Evolutionary conservation across 768 basidiomycete genomes (phyloP).

Genomic region (Hebeloma cylindrosporum): DNA sequence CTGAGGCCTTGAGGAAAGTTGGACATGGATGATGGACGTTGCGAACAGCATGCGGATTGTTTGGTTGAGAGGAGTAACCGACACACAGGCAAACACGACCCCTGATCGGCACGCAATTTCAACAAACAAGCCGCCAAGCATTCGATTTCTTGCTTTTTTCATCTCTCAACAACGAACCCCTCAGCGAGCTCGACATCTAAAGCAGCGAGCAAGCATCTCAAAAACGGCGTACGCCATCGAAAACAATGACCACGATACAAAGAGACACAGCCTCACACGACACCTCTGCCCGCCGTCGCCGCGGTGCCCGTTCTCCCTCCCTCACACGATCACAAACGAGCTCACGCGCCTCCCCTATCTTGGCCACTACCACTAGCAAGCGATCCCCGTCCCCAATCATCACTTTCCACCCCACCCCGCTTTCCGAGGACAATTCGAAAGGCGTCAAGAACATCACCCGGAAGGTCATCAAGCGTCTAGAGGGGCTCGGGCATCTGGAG

Average conservation of each 20-base stretch:
- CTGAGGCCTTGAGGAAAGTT: too few relatives aligned
- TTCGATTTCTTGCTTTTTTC: too few relatives aligned
- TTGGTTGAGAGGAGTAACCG: too few relatives aligned
- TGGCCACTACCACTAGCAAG: conserved; percentile 22
- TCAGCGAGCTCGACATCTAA: too few relatives aligned
- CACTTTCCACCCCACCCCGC: conserved; percentile 38
- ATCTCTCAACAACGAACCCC: too few relatives aligned
- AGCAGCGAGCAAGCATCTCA: too few relatives aligned
- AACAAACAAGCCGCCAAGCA: too few relatives aligned
- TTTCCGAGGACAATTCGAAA: conserved; percentile 35
- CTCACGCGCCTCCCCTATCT: conserved; percentile 4
- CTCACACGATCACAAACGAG: conserved; percentile 9
- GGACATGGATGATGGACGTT: too few relatives aligned
- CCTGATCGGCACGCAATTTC: too few relatives aligned
- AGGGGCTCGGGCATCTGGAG: conserved; percentile 44
- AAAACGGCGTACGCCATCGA: too few relatives aligned
- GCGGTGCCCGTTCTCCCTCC: conserved; percentile 24
- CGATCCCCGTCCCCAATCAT: conserved; percentile 53
- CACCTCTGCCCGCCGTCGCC: conserved; percentile 18
- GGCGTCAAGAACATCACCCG: conserved; percentile 48
- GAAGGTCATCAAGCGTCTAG: conserved; percentile 48
- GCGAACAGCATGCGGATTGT: too few relatives aligned
- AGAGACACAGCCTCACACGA: conserved; percentile 23
- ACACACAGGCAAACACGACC: too few relatives aligned
- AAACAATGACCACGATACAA: conserved; percentile 8